phyloP scores from a whole-genome alignment of 2,329 filamentous ascomycete genomes.

The Aspergillus tubingensis region DNA sequence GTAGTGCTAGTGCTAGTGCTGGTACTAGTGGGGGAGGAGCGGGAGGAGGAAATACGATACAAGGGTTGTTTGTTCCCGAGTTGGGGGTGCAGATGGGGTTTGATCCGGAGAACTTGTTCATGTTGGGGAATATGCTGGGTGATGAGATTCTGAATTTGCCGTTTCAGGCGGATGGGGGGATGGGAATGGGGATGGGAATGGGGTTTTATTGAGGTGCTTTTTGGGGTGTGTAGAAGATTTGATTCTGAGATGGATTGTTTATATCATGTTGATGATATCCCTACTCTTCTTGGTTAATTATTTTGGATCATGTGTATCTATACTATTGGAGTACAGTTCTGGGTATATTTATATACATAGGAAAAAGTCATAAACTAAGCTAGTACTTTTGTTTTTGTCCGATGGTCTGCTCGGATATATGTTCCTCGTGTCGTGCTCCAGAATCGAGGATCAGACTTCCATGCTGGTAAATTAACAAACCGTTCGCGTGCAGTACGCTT shows the following conservation, averaged over 20 bases:
- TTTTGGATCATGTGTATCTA: background rate
- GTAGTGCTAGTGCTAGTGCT: too few relatives aligned
- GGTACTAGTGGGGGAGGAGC: too few relatives aligned
- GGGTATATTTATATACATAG: background rate
- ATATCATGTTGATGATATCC: conserved; percentile 1
- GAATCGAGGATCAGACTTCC: too few relatives aligned
- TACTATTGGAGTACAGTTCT: background rate
- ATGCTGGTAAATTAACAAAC: too few relatives aligned
- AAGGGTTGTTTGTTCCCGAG: conserved; percentile 26
- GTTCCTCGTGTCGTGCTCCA: too few relatives aligned
- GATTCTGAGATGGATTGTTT: background rate
- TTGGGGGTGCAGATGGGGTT: conserved; percentile 30
- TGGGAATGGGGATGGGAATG: conserved; percentile 20
- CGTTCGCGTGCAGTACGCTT: too few relatives aligned
- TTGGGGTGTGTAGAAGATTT: background rate
- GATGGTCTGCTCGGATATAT: too few relatives aligned
- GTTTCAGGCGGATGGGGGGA: conserved; percentile 27
- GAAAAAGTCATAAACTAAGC: too few relatives aligned
- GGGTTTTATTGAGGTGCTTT: conserved; percentile 20
- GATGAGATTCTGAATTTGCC: conserved; percentile 35
- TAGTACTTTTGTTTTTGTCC: too few relatives aligned
- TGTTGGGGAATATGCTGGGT: conserved; percentile 35
- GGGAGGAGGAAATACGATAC: conserved; percentile 15
- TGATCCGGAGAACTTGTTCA: conserved; percentile 32
- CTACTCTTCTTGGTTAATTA: background rate